Evolutionary conservation across 441 rosid species (phyloP).

Genomic region (Populus hybrid): DNA sequence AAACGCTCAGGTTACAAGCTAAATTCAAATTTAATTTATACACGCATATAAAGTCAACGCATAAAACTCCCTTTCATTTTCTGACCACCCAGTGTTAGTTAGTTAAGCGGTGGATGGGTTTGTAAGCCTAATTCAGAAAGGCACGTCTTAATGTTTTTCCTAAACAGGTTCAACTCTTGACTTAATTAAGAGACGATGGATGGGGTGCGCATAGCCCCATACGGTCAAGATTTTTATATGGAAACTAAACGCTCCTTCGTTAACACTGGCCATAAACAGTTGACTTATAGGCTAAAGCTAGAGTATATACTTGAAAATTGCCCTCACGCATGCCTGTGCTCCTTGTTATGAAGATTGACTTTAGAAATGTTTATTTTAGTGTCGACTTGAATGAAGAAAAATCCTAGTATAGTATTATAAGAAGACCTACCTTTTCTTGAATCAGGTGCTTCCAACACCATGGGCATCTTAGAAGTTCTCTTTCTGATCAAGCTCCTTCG

Average conservation of each 20-base stretch:
- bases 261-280: not conserved
- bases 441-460: not conserved
- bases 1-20: not conserved
- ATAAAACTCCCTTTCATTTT: not conserved
- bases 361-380: not conserved
- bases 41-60: not conserved
- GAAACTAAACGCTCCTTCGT: not conserved
- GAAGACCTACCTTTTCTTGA: not conserved
- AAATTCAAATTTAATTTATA: not conserved
- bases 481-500: not conserved
- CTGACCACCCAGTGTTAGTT: not conserved
- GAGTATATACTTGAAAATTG: constrained; percentile 21
- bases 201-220: not conserved
- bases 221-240: not conserved
- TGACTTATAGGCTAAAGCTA: not conserved
- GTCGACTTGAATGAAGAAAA: not conserved
- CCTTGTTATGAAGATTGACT: not conserved
- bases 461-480: constrained; percentile 4
- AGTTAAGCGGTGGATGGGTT: not conserved
- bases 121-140: not conserved
- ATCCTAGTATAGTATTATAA: not conserved
- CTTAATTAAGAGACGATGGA: not conserved
- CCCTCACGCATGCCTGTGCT: not conserved
- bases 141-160: too few relatives aligned
- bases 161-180: not conserved